These are phyloP conservation scores for Ustilago xerochloae DNA, from an alignment of 1,284 basidiomycete genomes.

Conservation along the genomic window DNA sequence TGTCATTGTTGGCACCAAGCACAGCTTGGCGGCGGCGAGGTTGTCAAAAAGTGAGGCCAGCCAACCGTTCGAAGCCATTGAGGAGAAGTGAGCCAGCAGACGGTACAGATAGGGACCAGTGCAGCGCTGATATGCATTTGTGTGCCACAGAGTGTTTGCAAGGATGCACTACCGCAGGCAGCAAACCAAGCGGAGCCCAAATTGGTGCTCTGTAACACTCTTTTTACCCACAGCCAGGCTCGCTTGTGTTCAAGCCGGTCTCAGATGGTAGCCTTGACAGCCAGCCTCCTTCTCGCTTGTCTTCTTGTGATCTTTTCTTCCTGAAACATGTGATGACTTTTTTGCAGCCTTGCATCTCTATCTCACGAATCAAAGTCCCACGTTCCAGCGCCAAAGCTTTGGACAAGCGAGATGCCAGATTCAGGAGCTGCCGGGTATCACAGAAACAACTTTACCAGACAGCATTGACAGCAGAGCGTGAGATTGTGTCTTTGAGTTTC, in stretches of 20 bases:
- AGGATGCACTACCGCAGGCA: slow-evolving; percentile 1
- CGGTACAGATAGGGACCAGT: background rate
- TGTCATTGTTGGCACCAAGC: background rate
- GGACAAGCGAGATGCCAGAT: slow-evolving; percentile 3
- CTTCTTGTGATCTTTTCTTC: slow-evolving; percentile 9
- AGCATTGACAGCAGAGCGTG: too few relatives aligned
- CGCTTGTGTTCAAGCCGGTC: slow-evolving; percentile 18
- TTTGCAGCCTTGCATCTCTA: background rate
- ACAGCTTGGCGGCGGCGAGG: slow-evolving; percentile 2
- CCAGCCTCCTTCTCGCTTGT: background rate
- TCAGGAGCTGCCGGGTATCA: slow-evolving; percentile 4
- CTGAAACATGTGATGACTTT: slow-evolving; percentile 5
- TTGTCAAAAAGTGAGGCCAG: background rate
- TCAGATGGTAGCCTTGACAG: slow-evolving; percentile 13
- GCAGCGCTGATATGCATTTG: background rate
- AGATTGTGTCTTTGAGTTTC: too few relatives aligned
- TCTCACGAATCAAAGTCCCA: background rate
- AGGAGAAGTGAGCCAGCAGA: too few relatives aligned
- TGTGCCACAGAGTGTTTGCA: slow-evolving; percentile 1
- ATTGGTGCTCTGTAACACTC: too few relatives aligned
- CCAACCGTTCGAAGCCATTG: too few relatives aligned
- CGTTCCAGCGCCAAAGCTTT: background rate
- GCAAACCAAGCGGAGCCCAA: slow-evolving; percentile 12
- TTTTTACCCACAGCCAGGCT: slow-evolving; percentile 14
- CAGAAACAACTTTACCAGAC: too few relatives aligned